Conservation (phyloP, 805 yeast species). For the Suhomyces sp. region DNA sequence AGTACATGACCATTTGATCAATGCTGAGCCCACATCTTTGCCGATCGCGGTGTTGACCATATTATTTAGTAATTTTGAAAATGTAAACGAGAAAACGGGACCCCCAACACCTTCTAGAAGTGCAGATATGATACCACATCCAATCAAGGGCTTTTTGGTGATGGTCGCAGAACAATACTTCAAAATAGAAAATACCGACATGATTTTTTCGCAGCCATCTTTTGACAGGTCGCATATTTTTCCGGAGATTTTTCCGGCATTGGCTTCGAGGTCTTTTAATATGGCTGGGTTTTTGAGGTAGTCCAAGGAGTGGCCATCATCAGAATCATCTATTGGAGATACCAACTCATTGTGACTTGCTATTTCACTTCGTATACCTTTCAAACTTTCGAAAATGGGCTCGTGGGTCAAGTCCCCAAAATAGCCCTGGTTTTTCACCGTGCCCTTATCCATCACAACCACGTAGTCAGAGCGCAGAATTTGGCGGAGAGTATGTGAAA, state of each 20-base stretch:
- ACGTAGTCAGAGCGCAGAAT: slow-evolving; percentile 59
- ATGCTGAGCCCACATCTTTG: slow-evolving; percentile 26
- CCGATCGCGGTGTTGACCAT: slow-evolving; percentile 49
- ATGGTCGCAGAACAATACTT: slow-evolving; percentile 20
- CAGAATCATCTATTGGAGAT: not conserved
- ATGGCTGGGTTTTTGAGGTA: slow-evolving; percentile 21
- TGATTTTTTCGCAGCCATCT: slow-evolving; percentile 11
- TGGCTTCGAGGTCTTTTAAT: slow-evolving; percentile 19
- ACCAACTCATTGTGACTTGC: not conserved
- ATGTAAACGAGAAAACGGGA: slow-evolving; percentile 76
- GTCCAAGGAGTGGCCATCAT: slow-evolving; percentile 7
- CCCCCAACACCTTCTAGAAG: slow-evolving; percentile 58
- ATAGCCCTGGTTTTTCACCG: slow-evolving; percentile 26
- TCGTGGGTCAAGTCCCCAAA: not conserved
- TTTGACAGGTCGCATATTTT: not conserved
- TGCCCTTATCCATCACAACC: slow-evolving; percentile 58
- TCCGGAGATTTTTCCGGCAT: slow-evolving; percentile 1
- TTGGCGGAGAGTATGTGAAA: slow-evolving; percentile 73
- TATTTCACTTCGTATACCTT: not conserved
- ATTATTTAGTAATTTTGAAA: slow-evolving; percentile 65
- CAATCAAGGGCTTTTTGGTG: slow-evolving; percentile 21
- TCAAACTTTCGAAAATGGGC: not conserved
- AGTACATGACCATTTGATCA: slow-evolving; percentile 64
- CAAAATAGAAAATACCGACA: slow-evolving; percentile 23
- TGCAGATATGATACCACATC: slow-evolving; percentile 53